phyloP scores from a whole-genome alignment of 2,329 filamentous ascomycete genomes.

The Fusarium sp. region DNA sequence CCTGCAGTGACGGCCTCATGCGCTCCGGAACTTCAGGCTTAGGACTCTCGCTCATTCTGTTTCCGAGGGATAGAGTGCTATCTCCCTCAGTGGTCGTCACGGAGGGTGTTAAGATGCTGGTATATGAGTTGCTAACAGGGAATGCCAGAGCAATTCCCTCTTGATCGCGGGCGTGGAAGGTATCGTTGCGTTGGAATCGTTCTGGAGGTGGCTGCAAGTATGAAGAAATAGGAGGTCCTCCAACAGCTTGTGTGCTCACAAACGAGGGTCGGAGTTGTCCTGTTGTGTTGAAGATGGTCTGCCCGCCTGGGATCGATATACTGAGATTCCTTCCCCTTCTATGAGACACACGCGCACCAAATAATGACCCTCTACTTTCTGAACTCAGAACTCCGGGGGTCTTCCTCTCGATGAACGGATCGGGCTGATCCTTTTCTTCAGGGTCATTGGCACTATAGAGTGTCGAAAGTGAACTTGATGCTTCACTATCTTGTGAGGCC shows the following conservation, averaged over 20 bases:
- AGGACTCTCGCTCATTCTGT: conserved; percentile 22
- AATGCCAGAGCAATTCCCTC: conserved; percentile 36
- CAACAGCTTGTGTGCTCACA: conserved; percentile 41
- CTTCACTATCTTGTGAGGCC: conserved; percentile 55
- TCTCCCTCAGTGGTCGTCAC: conserved; percentile 39
- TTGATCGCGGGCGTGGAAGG: conserved; percentile 16
- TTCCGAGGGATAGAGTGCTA: conserved; percentile 11
- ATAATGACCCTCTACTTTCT: conserved; percentile 27
- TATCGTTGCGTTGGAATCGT: conserved; percentile 16
- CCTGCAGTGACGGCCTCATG: conserved; percentile 1
- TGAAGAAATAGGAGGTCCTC: conserved; percentile 28
- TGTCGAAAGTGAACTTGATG: conserved; percentile 66
- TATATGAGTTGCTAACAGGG: conserved; percentile 39
- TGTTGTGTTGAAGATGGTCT: conserved; percentile 12
- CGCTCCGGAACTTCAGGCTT: conserved; percentile 16
- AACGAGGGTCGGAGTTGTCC: conserved; percentile 37
- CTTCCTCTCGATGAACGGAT: conserved; percentile 49
- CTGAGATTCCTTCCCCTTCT: conserved; percentile 39
- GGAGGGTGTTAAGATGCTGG: conserved; percentile 43
- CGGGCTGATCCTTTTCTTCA: conserved; percentile 49
- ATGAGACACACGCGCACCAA: conserved; percentile 31
- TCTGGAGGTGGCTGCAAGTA: conserved; percentile 35
- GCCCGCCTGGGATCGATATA: conserved; percentile 23
- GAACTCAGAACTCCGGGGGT: neutral
- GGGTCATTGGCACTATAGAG: conserved; percentile 66